These are phyloP conservation scores for Calonectria naviculata DNA, from an alignment of 2,329 filamentous ascomycete species.

Conservation along the genomic window DNA sequence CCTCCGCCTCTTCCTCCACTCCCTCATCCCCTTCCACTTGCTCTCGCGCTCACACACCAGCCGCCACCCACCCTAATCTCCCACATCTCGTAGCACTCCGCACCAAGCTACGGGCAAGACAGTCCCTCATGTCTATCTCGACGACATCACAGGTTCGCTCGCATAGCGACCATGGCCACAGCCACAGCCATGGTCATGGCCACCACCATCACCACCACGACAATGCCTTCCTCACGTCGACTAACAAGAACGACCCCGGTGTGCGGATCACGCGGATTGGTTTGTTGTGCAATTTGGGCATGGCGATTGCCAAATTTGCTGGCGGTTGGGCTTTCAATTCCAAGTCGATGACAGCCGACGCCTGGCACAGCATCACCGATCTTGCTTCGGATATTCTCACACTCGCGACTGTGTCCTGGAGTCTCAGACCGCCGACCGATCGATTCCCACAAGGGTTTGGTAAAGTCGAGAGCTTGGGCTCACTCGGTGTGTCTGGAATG, in stretches of 20 bases:
- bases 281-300: constrained; percentile 84
- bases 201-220: constrained; percentile 85
- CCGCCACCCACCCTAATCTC: constrained; percentile 28
- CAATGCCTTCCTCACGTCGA: constrained; percentile 92
- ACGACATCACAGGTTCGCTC: constrained; percentile 45
- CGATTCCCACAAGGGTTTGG: constrained; percentile 93
- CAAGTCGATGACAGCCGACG: constrained; percentile 91
- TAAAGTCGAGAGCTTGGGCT: constrained; percentile 97
- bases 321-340: constrained; percentile 97
- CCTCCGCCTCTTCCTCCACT: constrained; percentile 28
- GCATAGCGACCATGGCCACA: constrained; percentile 42
- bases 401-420: constrained; percentile 93
- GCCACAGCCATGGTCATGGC: constrained; percentile 25
- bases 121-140: constrained; percentile 43
- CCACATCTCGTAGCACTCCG: constrained; percentile 37
- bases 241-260: constrained; percentile 78
- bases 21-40: constrained; percentile 3
- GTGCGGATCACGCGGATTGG: constrained; percentile 71
- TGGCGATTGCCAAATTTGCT: constrained; percentile 93
- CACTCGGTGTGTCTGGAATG: constrained; percentile 91
- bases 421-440: constrained; percentile 83
- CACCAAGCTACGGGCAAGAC: constrained; percentile 31
- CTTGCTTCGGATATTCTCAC: constrained; percentile 96
- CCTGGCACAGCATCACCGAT: constrained; percentile 95
- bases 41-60: constrained; percentile 8